Percentiles rank a stretch among this genome's conserved stretches.
phyloP scores from a whole-genome alignment of 768 basidiomycete species.

The Daedaleopsis nitida region DNA sequence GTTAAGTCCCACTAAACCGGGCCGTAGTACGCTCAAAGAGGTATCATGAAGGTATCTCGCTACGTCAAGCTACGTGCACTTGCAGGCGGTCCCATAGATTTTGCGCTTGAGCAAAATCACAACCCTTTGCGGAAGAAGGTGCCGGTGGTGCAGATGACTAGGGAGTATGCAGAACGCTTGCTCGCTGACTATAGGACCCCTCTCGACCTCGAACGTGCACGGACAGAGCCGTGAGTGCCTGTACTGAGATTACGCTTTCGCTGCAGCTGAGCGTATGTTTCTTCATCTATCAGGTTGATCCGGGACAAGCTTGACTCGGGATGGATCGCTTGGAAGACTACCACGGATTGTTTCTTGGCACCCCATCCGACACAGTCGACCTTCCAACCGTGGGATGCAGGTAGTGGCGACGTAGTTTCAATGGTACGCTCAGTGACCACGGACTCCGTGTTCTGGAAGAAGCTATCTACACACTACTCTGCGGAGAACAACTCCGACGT shows the following conservation, averaged over 20 bases:
- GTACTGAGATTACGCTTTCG: not conserved
- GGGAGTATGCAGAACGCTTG: slow-evolving; percentile 55
- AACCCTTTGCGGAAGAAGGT: slow-evolving; percentile 68
- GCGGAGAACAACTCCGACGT: slow-evolving; percentile 75
- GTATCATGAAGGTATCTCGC: slow-evolving; percentile 74
- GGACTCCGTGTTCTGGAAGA: slow-evolving; percentile 64
- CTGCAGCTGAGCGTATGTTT: slow-evolving; percentile 1
- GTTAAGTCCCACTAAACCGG: slow-evolving; percentile 19
- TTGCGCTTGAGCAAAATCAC: slow-evolving; percentile 60
- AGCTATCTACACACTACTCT: slow-evolving; percentile 66
- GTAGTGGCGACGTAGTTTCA: slow-evolving; percentile 51
- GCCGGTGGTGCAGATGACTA: slow-evolving; percentile 47
- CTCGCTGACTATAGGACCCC: slow-evolving; percentile 57
- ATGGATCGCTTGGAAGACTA: slow-evolving; percentile 66
- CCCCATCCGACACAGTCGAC: slow-evolving; percentile 53
- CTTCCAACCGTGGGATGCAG: slow-evolving; percentile 61
- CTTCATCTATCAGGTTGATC: slow-evolving; percentile 41
- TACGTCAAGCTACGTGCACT: slow-evolving; percentile 83
- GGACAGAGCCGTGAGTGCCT: slow-evolving; percentile 47
- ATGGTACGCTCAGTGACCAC: slow-evolving; percentile 50
- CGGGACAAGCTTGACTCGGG: slow-evolving; percentile 62
- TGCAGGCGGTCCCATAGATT: slow-evolving; percentile 52
- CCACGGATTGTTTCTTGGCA: slow-evolving; percentile 45
- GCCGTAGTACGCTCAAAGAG: slow-evolving; percentile 67
- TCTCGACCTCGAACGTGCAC: slow-evolving; percentile 37